Evolutionary conservation across 2,329 filamentous ascomycete genomes (phyloP).

Genomic region (Pyrenochaeta sp.): DNA sequence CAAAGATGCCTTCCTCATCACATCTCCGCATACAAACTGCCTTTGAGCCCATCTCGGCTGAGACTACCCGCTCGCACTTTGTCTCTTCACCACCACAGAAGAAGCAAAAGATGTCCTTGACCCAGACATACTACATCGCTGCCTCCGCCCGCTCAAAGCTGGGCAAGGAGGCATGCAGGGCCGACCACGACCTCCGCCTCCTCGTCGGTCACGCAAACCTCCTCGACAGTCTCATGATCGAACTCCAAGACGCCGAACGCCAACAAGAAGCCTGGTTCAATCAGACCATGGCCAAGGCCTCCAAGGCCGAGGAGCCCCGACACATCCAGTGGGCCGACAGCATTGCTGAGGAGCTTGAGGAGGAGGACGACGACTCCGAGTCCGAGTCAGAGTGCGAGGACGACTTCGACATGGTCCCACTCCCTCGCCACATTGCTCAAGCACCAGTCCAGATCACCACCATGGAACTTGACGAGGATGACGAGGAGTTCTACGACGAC

Average conservation of each 20-base stretch:
- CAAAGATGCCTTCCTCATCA: conserved; percentile 57
- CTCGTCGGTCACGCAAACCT: conserved; percentile 98
- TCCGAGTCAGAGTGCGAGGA: conserved; percentile 64
- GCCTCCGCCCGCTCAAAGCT: conserved; percentile 98
- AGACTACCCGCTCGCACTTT: conserved; percentile 55
- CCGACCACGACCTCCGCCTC: conserved; percentile 93
- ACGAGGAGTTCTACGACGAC: conserved; percentile 58
- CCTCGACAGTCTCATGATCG: conserved; percentile 90
- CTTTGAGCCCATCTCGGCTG: conserved; percentile 56
- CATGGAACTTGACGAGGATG: conserved; percentile 52
- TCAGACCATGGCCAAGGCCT: conserved; percentile 84
- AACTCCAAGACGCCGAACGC: conserved; percentile 90
- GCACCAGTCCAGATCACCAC: conserved; percentile 55
- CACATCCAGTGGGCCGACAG: conserved; percentile 90
- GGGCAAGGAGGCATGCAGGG: conserved; percentile 84
- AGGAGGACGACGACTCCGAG: conserved; percentile 63
- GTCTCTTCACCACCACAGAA: conserved; percentile 55
- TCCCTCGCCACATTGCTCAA: conserved; percentile 51
- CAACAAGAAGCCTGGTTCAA: conserved; percentile 99
- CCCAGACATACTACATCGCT: conserved; percentile 97
- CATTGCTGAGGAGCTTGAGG: conserved; percentile 77
- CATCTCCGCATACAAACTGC: conserved; percentile 57
- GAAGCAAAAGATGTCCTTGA: conserved; percentile 94
- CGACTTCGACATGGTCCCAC: conserved; percentile 56
- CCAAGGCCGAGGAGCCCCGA: conserved; percentile 66